Evolutionary conservation across 495 filamentous ascomycete genomes (phyloP).

Genomic region (Cercophora samala): DNA sequence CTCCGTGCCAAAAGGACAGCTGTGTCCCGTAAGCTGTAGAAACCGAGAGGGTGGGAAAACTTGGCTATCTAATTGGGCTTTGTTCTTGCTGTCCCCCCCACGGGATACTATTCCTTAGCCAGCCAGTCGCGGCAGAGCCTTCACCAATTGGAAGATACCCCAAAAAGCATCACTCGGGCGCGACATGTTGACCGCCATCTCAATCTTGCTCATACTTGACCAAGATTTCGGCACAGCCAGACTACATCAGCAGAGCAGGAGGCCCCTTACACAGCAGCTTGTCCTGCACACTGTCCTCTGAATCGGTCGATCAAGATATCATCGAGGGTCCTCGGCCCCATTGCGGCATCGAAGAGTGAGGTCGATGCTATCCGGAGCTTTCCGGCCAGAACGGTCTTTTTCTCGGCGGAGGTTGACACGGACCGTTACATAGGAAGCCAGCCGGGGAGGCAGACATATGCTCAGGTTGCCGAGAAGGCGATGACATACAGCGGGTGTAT

Average conservation of each 20-base stretch:
- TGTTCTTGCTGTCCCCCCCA: neutral
- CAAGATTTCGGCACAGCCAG: neutral
- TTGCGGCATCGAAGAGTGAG: neutral
- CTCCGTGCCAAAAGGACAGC: neutral
- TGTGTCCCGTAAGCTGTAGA: neutral
- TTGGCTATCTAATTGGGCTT: constrained; percentile 4
- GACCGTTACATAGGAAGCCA: neutral
- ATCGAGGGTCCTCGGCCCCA: neutral
- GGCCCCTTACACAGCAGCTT: neutral
- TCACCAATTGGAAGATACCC: neutral
- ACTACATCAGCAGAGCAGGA: neutral
- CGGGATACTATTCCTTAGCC: neutral
- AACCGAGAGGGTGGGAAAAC: constrained; percentile 1
- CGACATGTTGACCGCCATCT: constrained; percentile 7
- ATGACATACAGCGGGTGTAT: neutral
- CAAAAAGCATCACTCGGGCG: neutral
- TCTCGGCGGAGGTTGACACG: constrained; percentile 4
- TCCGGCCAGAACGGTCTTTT: constrained; percentile 1
- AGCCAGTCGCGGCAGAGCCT: neutral
- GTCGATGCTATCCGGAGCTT: constrained; percentile 2
- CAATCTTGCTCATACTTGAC: neutral
- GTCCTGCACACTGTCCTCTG: neutral
- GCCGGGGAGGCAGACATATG: neutral
- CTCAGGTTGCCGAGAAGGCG: neutral
- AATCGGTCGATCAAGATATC: neutral